These are phyloP conservation scores for Rhizoclosmatium globosum DNA, from an alignment of 192 early-diverging fungal species.

Conservation along the genomic window DNA sequence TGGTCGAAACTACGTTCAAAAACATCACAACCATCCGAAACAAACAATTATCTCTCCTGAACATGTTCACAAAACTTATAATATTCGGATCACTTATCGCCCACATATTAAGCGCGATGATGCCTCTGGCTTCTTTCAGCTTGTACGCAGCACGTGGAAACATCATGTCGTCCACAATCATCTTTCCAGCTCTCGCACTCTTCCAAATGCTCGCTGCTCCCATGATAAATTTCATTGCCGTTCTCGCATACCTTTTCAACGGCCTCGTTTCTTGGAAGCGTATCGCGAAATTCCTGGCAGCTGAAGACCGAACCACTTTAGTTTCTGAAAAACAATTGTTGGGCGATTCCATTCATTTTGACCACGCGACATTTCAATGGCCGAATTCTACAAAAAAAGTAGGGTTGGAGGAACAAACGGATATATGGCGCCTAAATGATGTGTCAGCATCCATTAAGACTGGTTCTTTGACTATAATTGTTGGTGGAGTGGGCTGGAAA, in stretches of 20 bases:
- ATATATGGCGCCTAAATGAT: not conserved
- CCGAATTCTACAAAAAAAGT: constrained; percentile 4
- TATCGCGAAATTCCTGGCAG: constrained; percentile 26
- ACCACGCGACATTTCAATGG: constrained; percentile 16
- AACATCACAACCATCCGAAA: constrained; percentile 6
- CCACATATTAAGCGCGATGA: constrained; percentile 29
- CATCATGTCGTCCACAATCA: constrained; percentile 20
- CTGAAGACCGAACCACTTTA: constrained; percentile 16
- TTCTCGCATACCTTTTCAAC: not conserved
- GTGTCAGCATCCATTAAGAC: constrained; percentile 37
- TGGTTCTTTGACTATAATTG: constrained; percentile 70
- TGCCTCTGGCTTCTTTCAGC: constrained; percentile 35
- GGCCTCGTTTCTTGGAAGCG: constrained; percentile 28
- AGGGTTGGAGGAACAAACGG: not conserved
- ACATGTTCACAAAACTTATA: constrained; percentile 1
- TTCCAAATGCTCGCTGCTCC: constrained; percentile 43
- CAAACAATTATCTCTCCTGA: constrained; percentile 26
- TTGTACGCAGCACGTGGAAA: constrained; percentile 26
- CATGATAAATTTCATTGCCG: constrained; percentile 25
- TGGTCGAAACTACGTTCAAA: not conserved
- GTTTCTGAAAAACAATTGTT: not conserved
- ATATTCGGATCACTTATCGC: constrained; percentile 34
- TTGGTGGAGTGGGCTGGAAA: constrained; percentile 88
- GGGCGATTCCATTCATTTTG: constrained; percentile 8
- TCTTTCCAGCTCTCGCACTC: constrained; percentile 49